phyloP scores from a whole-genome alignment of 1,284 basidiomycete genomes.

The Trametes versicolor region DNA sequence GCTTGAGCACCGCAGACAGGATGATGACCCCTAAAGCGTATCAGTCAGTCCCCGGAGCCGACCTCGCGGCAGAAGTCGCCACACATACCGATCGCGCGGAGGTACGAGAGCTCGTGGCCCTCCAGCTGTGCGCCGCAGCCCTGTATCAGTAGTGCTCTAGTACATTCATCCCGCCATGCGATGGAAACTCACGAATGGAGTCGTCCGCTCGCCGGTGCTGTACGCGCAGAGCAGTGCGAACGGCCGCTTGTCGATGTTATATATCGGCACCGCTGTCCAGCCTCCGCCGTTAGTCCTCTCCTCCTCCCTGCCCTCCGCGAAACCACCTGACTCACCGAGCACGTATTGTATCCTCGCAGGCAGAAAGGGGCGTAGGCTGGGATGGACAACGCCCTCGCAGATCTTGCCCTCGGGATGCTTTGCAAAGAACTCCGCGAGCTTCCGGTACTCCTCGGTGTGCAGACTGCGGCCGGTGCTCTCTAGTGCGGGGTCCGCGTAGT shows the following conservation, averaged over 20 bases:
- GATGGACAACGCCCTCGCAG: constrained; percentile 84
- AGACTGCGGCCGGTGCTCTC: constrained; percentile 59
- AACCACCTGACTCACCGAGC: constrained; percentile 63
- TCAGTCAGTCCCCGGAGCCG: neutral
- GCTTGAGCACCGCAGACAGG: constrained; percentile 91
- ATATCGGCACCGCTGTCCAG: constrained; percentile 85
- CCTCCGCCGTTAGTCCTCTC: neutral
- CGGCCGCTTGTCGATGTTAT: constrained; percentile 93
- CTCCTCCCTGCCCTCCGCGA: neutral
- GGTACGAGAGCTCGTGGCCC: constrained; percentile 92
- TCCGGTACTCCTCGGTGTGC: constrained; percentile 74
- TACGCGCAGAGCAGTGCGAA: constrained; percentile 95
- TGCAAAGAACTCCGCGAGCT: constrained; percentile 79
- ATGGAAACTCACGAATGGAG: constrained; percentile 72
- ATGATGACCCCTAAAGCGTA: constrained; percentile 83
- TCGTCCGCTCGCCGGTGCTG: constrained; percentile 81
- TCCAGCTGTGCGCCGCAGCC: constrained; percentile 65
- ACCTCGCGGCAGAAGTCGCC: constrained; percentile 9
- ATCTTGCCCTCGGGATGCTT: constrained; percentile 86
- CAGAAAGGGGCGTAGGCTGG: constrained; percentile 81
- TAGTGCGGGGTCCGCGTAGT: constrained; percentile 57
- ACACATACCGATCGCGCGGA: constrained; percentile 80
- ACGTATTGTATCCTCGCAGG: constrained; percentile 87
- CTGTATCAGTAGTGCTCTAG: constrained; percentile 7
- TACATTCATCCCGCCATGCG: neutral